Percentiles rank a stretch among this genome's conserved stretches.
Conservation (phyloP, 129 eudicot species). For the Pittosporum tobira region DNA sequence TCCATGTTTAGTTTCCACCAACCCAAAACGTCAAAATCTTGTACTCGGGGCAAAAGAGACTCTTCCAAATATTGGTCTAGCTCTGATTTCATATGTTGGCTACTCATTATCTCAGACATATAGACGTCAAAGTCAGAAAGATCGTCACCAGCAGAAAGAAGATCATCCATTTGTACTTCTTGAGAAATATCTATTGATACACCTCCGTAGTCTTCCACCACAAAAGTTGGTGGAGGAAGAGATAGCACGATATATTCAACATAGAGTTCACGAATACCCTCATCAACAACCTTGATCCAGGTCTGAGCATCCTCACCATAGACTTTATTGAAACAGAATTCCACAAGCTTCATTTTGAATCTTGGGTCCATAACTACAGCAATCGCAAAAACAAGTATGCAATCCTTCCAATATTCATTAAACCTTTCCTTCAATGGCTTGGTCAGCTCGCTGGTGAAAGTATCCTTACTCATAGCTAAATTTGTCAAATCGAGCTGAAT, state of each 20-base stretch:
- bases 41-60: constrained; percentile 38
- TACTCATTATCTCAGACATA: constrained; percentile 36
- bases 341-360: constrained; percentile 61
- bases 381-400: constrained; percentile 40
- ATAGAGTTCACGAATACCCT: constrained; percentile 57
- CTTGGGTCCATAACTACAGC: constrained; percentile 90
- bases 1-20: constrained; percentile 71
- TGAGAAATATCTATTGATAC: constrained; percentile 17
- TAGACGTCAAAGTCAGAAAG: constrained; percentile 51
- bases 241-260: constrained; percentile 50
- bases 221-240: constrained; percentile 56
- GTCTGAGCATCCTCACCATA: constrained; percentile 42
- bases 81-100: constrained; percentile 43
- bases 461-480: constrained; percentile 36
- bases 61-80: constrained; percentile 77
- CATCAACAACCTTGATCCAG: constrained; percentile 37
- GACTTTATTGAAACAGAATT: constrained; percentile 38
- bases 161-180: constrained; percentile 31
- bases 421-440: constrained; percentile 53
- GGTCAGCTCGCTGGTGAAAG: constrained; percentile 35
- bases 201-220: constrained; percentile 25
- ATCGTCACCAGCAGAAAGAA: constrained; percentile 25
- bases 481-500: constrained; percentile 47
- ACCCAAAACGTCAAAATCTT: constrained; percentile 68
- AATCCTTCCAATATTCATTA: constrained; percentile 59